Evolutionary conservation across 495 filamentous ascomycete species (phyloP).

Genomic region (Neurospora sp.): DNA sequence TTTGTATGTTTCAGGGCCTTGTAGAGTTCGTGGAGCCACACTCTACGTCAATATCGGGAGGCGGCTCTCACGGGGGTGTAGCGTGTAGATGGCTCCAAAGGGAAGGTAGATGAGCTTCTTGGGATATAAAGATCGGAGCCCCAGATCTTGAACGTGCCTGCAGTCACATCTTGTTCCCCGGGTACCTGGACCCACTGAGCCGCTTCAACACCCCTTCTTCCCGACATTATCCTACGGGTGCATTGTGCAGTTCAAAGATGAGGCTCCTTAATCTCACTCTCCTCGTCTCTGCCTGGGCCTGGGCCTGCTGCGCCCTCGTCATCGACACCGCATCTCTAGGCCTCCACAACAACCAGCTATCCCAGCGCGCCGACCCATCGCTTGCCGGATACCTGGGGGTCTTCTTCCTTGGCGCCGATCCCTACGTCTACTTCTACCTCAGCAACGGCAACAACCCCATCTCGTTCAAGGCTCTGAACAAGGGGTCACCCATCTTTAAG

Average conservation of each 20-base stretch:
- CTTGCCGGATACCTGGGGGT: constrained; percentile 40
- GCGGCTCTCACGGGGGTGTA: neutral
- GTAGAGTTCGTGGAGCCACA: neutral
- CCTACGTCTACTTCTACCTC: constrained; percentile 44
- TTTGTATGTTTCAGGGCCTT: neutral
- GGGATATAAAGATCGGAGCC: neutral
- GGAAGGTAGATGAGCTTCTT: neutral
- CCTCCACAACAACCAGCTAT: constrained; percentile 3
- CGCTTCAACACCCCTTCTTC: neutral
- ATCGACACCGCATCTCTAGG: neutral
- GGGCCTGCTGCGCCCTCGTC: neutral
- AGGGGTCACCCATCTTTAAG: constrained; percentile 34
- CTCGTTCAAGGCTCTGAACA: constrained; percentile 37
- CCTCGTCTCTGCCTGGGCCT: neutral
- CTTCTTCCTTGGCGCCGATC: constrained; percentile 44
- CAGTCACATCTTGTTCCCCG: neutral
- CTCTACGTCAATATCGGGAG: neutral
- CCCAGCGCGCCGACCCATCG: constrained; percentile 26
- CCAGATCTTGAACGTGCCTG: neutral
- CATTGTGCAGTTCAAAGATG: neutral
- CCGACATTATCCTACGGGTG: neutral
- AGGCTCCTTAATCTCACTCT: neutral
- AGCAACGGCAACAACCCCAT: constrained; percentile 40
- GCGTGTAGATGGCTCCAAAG: neutral
- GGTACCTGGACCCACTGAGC: neutral